phyloP scores from a whole-genome alignment of 2,329 filamentous ascomycete species.

The Colletotrichum lini region DNA sequence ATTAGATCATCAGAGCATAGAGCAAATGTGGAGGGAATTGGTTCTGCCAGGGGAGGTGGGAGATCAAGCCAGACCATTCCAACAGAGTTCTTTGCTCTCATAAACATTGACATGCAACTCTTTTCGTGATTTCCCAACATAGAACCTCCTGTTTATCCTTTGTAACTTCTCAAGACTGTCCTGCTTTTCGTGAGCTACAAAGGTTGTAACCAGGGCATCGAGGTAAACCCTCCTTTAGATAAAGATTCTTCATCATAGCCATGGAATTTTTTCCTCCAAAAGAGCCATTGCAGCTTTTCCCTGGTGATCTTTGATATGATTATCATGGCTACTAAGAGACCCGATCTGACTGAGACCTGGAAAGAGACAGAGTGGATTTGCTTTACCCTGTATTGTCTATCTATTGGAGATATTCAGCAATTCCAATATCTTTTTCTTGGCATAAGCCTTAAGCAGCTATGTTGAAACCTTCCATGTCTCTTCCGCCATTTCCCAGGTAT shows the following conservation, averaged over 20 bases:
- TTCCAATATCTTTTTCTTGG: background rate
- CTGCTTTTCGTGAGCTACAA: too few relatives aligned
- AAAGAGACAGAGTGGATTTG: background rate
- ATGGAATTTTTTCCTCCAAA: background rate
- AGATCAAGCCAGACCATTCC: background rate
- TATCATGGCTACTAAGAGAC: too few relatives aligned
- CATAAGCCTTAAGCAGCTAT: background rate
- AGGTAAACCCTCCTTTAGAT: too few relatives aligned
- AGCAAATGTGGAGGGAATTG: background rate
- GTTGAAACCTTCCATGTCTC: too few relatives aligned
- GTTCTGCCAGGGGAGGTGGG: background rate
- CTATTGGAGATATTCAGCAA: background rate
- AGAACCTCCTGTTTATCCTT: background rate
- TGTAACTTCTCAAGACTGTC: background rate
- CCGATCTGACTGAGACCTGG: too few relatives aligned
- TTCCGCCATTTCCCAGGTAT: background rate
- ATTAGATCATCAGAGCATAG: background rate
- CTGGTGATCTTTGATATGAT: background rate
- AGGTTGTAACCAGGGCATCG: background rate
- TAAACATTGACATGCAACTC: background rate
- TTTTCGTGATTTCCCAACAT: background rate
- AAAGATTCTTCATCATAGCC: background rate
- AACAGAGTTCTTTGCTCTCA: background rate
- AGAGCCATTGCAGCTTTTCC: background rate
- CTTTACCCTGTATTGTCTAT: too few relatives aligned